phyloP scores from a whole-genome alignment of 352 stramenopile genomes.

The Pythium biforme region DNA sequence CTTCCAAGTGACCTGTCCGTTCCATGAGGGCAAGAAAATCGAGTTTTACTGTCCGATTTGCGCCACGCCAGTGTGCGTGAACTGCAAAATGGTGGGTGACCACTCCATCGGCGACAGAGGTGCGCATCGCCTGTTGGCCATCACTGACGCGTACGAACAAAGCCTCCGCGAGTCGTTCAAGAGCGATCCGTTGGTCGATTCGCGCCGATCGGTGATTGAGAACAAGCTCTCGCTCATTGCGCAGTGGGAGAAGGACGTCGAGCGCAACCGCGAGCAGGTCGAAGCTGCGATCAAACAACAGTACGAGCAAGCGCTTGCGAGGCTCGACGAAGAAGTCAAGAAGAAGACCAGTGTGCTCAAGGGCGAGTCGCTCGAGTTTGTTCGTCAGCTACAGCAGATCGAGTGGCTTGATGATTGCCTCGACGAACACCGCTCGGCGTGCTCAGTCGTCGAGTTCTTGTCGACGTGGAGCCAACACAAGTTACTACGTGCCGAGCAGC shows the following conservation, averaged over 20 bases:
- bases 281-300: conserved; percentile 48
- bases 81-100: conserved; percentile 82
- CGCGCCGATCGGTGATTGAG: conserved; percentile 59
- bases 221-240: conserved; percentile 49
- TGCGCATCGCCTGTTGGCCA: conserved; percentile 55
- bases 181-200: conserved; percentile 61
- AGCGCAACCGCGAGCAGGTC: conserved; percentile 48
- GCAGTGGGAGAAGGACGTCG: conserved; percentile 32
- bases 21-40: conserved; percentile 55
- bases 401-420: conserved; percentile 70
- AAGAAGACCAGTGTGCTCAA: conserved; percentile 53
- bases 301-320: conserved; percentile 42
- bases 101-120: conserved; percentile 81
- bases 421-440: conserved; percentile 40
- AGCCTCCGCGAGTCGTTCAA: conserved; percentile 65
- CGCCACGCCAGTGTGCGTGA: conserved; percentile 59
- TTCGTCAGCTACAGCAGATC: conserved; percentile 67
- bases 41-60: conserved; percentile 81
- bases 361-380: conserved; percentile 59
- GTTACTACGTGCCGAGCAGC: conserved; percentile 55
- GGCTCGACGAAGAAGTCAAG: conserved; percentile 40
- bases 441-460: conserved; percentile 60
- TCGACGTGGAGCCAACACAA: conserved; percentile 71
- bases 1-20: conserved; percentile 34
- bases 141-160: conserved; percentile 65